Evolutionary conservation across 805 yeast genomes (phyloP), one percentile per base, ranked within the genome.

Genomic region (Lachancea quebecensis): DNA sequence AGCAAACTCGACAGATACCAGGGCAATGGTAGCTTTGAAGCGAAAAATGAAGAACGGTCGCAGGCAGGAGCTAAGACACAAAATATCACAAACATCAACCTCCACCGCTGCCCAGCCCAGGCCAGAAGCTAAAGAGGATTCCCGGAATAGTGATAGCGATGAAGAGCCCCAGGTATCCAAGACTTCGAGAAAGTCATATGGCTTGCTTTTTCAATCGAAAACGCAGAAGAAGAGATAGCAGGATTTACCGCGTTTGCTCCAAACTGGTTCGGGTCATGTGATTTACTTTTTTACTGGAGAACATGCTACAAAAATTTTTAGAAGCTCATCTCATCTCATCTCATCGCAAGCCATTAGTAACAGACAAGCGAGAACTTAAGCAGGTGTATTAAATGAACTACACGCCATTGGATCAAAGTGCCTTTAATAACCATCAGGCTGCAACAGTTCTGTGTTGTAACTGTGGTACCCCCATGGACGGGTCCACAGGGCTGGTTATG

Each of bases 381-480:
- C 4, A 16, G 27, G 29, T 21, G 27, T 17, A 3, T 21, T 46
- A 38, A 38, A 67, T 67, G 72, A 64, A 67, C 28, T 68, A 67
- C 47, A 59, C 64, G 31, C 71, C 70, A 7, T 56, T 68, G 43
- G 69, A 68, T 42, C 58, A 53, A 31, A 53, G 56, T 29, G 70
- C 68, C 37, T 69, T 59, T 25, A 65, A 62, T 16, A 60, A 60
- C 34, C 58, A 54, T 25, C 59, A 51, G 33, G 75, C 72, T 15
- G 95, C 97, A 30, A 93, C 98, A 1, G 93, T 93, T 49, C 78
- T 93, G 47, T 93, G 99, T 74, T 89, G 95, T 69, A 88, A 87
- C 82, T 93, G 99, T 82, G 98, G 98, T 69, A 87, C 85, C 46
- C 97, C 98, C 37, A 87, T 93, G 78, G 98, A 93, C 63, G 98